Percentiles rank a stretch among this genome's conserved stretches.
Conservation (phyloP, 2,329 filamentous ascomycete genomes). For the Aspergillus sp. region DNA sequence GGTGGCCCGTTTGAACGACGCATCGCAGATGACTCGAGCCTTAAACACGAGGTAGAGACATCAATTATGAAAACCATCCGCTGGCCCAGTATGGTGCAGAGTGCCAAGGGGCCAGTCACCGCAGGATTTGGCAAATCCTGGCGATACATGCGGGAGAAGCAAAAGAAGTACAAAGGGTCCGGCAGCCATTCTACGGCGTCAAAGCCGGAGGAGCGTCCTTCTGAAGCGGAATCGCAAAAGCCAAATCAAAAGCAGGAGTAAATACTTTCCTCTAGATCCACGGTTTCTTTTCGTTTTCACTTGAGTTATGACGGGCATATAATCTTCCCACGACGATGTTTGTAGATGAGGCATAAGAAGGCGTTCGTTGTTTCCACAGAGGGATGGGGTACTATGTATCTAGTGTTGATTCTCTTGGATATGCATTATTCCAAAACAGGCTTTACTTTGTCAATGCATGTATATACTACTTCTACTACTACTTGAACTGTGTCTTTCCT, state of each 20-base stretch:
- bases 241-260: slow-evolving; percentile 13
- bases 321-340: too few relatives aligned
- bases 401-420: not conserved
- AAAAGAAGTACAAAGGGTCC: slow-evolving; percentile 51
- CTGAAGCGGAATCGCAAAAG: slow-evolving; percentile 8
- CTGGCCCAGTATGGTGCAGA: slow-evolving; percentile 88
- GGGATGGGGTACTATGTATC: slow-evolving; percentile 5
- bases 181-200: slow-evolving; percentile 22
- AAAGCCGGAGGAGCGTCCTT: not conserved
- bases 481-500: not conserved
- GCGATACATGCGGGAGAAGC: slow-evolving; percentile 78
- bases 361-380: slow-evolving; percentile 7
- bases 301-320: too few relatives aligned
- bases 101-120: slow-evolving; percentile 74
- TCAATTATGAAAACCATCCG: slow-evolving; percentile 82
- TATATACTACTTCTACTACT: slow-evolving; percentile 1
- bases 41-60: slow-evolving; percentile 63
- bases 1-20: slow-evolving; percentile 80
- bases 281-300: not conserved
- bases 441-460: not conserved
- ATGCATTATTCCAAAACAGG: not conserved
- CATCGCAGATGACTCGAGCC: slow-evolving; percentile 64
- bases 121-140: slow-evolving; percentile 63
- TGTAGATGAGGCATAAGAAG: slow-evolving; percentile 9
- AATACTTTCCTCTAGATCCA: not conserved